Percentiles rank a stretch among this genome's conserved stretches.
These are phyloP conservation scores for Chrysanthemum makinoi DNA, from an alignment of 129 eudicot genomes.

Conservation along the genomic window DNA sequence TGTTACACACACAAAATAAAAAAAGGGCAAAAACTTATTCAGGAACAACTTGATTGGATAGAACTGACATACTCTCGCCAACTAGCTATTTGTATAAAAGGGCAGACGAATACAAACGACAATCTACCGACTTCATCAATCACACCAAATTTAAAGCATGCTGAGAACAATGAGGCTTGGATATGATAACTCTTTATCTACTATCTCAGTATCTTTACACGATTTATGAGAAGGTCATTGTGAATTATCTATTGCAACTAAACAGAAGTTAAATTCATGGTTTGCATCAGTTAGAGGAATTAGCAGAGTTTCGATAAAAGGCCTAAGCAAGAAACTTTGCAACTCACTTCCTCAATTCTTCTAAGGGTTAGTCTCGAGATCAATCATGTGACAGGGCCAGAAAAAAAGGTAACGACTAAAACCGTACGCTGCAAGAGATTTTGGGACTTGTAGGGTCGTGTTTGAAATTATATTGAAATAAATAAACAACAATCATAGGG, in stretches of 20 bases:
- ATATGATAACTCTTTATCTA: background rate
- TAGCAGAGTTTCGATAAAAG: background rate
- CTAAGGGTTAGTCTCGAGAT: background rate
- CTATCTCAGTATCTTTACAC: background rate
- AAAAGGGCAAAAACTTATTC: background rate
- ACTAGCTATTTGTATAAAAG: background rate
- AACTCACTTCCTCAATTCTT: background rate
- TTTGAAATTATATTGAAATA: background rate
- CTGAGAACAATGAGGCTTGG: background rate
- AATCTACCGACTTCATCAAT: background rate
- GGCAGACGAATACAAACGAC: constrained; percentile 1
- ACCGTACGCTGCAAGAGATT: background rate
- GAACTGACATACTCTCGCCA: background rate
- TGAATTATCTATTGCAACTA: no score
- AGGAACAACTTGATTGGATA: background rate
- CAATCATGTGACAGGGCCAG: constrained; percentile 2
- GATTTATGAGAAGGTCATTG: no score
- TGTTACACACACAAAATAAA: background rate
- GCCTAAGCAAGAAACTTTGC: constrained; percentile 1
- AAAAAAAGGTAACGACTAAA: background rate
- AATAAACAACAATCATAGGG: constrained; percentile 5
- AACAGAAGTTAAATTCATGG: background rate
- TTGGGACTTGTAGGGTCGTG: background rate
- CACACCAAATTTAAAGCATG: background rate
- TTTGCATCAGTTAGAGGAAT: background rate